A percentile compares a stretch with the other conserved stretches of the same genome.
Conservation (phyloP, 805 yeast genomes). For the Myxozyma sirexii region DNA sequence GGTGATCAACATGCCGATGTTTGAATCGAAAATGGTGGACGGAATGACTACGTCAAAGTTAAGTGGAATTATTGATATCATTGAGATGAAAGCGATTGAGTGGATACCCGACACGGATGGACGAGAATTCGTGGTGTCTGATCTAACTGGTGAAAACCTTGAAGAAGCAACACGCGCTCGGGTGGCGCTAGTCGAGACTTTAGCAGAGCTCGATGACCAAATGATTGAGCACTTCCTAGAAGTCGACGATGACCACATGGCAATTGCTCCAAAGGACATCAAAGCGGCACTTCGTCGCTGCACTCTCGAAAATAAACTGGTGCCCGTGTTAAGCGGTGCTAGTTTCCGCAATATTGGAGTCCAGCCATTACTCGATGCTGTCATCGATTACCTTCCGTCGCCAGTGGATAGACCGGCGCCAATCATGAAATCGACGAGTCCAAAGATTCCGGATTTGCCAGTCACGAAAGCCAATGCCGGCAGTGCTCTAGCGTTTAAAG, state of each 20-base stretch:
- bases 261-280: slow-evolving; percentile 58
- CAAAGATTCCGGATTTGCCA: slow-evolving; percentile 1
- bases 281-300: slow-evolving; percentile 63
- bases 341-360: slow-evolving; percentile 92
- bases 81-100: slow-evolving; percentile 59
- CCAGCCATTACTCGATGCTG: slow-evolving; percentile 87
- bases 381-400: slow-evolving; percentile 75
- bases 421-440: slow-evolving; percentile 16
- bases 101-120: slow-evolving; percentile 53
- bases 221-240: slow-evolving; percentile 79
- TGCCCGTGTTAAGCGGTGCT: slow-evolving; percentile 91
- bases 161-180: slow-evolving; percentile 61
- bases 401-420: slow-evolving; percentile 63
- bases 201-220: slow-evolving; percentile 79
- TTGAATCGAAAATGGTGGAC: slow-evolving; percentile 4
- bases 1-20: slow-evolving; percentile 70
- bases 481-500: slow-evolving; percentile 88
- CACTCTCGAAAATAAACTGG: slow-evolving; percentile 58
- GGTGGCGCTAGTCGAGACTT: slow-evolving; percentile 77
- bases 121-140: slow-evolving; percentile 45
- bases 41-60: slow-evolving; percentile 49
- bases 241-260: slow-evolving; percentile 61
- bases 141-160: slow-evolving; percentile 41
- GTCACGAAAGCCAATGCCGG: slow-evolving; percentile 15
- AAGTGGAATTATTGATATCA: slow-evolving; percentile 74